A percentile compares a stretch with the other conserved stretches of the same genome.
These are phyloP conservation scores for Diplodia seriata DNA, from an alignment of 2,329 filamentous ascomycete species.

Conservation along the genomic window DNA sequence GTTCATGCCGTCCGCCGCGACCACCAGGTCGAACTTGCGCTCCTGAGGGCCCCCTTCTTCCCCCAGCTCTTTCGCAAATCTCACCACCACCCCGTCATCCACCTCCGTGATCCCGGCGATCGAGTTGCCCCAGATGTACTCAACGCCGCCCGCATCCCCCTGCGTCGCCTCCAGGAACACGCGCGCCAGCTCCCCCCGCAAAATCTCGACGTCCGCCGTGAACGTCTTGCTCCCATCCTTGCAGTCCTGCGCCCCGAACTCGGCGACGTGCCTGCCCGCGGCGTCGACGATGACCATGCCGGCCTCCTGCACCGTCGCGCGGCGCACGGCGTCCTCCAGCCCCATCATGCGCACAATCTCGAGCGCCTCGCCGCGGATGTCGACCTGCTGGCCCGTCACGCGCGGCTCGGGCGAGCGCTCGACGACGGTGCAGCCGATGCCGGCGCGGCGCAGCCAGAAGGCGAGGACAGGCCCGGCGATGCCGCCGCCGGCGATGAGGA, in stretches of 20 bases:
- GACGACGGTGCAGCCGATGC: slow-evolving; percentile 51
- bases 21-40: slow-evolving; percentile 40
- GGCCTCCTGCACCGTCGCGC: slow-evolving; percentile 48
- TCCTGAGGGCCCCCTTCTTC: slow-evolving; percentile 4
- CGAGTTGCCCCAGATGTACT: slow-evolving; percentile 38
- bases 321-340: slow-evolving; percentile 47
- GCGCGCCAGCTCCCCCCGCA: slow-evolving; percentile 44
- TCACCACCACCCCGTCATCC: slow-evolving; percentile 36
- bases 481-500: slow-evolving; percentile 51
- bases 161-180: slow-evolving; percentile 42
- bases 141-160: slow-evolving; percentile 33
- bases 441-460: slow-evolving; percentile 43
- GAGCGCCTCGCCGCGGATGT: slow-evolving; percentile 53
- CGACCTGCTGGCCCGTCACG: slow-evolving; percentile 54
- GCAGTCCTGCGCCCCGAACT: slow-evolving; percentile 40
- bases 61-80: slow-evolving; percentile 38
- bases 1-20: slow-evolving; percentile 44
- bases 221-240: slow-evolving; percentile 35
- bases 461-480: slow-evolving; percentile 50
- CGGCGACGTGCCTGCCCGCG: slow-evolving; percentile 39
- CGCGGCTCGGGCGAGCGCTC: slow-evolving; percentile 51
- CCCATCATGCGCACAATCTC: slow-evolving; percentile 52
- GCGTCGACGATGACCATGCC: slow-evolving; percentile 50
- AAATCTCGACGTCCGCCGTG: slow-evolving; percentile 45
- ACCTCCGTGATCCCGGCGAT: slow-evolving; percentile 38